phyloP scores from a whole-genome alignment of 2,329 filamentous ascomycete species.

The Aspergillus piperis region DNA sequence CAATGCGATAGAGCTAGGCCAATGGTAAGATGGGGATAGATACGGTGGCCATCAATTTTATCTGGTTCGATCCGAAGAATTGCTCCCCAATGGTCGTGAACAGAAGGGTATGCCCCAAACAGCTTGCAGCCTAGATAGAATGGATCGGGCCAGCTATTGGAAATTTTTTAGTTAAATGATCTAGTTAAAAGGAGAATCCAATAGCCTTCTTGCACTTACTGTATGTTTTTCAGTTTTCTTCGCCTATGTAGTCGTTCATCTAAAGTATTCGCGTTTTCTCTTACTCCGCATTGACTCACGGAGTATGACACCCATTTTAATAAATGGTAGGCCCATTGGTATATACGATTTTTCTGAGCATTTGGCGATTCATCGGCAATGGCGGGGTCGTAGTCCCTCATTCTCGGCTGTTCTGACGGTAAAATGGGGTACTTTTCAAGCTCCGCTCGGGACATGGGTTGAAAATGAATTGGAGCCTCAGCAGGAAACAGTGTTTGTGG shows the following conservation, averaged over 20 bases:
- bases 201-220: neutral
- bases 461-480: neutral
- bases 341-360: accelerated
- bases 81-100: neutral
- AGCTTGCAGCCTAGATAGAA: neutral
- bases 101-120: neutral
- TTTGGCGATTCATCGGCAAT: neutral
- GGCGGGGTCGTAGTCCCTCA: neutral
- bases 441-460: neutral
- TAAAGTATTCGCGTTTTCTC: neutral
- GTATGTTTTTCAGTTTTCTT: neutral
- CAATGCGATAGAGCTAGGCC: neutral
- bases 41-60: neutral
- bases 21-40: neutral
- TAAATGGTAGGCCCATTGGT: neutral
- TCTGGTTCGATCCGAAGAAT: neutral
- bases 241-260: neutral
- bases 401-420: neutral
- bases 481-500: too few species aligned
- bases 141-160: neutral
- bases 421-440: neutral
- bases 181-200: neutral
- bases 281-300: neutral
- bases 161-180: neutral
- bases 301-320: neutral